Evolutionary conservation across 2,329 filamentous ascomycete genomes (phyloP), one percentile per base, ranked within the genome.

Genomic region (Ilyonectria robusta): DNA sequence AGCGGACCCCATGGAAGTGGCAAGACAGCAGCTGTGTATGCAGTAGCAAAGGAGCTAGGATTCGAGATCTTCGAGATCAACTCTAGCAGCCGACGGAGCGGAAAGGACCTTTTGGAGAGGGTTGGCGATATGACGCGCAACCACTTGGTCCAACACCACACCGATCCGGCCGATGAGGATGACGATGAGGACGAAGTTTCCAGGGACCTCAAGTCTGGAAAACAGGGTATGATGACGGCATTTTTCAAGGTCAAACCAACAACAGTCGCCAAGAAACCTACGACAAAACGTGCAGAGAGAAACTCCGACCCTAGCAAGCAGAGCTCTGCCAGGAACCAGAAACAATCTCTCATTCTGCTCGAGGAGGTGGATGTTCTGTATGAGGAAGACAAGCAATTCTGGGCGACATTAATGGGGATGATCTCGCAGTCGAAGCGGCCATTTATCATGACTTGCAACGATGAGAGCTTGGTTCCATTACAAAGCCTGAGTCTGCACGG

Each of bases 21-120:
- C 3, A 99, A 99, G 82, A 97, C 95, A 13, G 95, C 97, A 6
- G 91, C 94, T 1, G 92, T 98, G 0, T 95, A 97, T 79, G 96
- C 96, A 4, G 92, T 95, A 47, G 95, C 96, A 5, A 95, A 93
- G 76, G 95, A 99, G 80, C 86, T 98, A 17, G 94, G 89, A 1
- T 98, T 97, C 76, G 95, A 97, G 75, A 88, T 99, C 1, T 99
- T 99, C 72, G 96, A 99, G 80, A 94, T 99, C 77, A 97, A 97
- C 75, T 84, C 95, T 0, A 90, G 94, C 67, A 94, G 89, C 72
- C 90, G 95, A 57, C 88, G 96, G 68, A 97, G 90, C 76, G 95
- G 95, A 35, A 96, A 92, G 78, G 96, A 99, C 75, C 91, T 99
- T 54, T 79, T 97, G 37, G 96, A 99, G 75, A 93, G 89, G 73